Percentiles rank a stretch among this genome's conserved stretches.
Evolutionary conservation across 306 rosid species (phyloP).

Genomic region (Boehmeria nivea): DNA sequence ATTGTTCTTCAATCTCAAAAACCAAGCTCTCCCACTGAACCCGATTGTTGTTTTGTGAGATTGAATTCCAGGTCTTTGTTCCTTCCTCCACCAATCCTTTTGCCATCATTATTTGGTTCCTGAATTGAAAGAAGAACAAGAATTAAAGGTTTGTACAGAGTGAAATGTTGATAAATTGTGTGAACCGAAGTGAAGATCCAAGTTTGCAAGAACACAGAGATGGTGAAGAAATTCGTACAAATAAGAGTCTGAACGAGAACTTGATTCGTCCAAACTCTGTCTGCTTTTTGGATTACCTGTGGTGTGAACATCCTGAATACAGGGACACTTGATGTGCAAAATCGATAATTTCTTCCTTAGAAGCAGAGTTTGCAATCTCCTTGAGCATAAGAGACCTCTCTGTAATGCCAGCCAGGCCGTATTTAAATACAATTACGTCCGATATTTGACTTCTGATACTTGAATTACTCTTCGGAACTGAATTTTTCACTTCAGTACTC

Average conservation of each 20-base stretch:
- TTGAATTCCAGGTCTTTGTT: slow-evolving; percentile 64
- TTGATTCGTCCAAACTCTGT: too few relatives aligned
- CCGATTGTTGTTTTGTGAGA: slow-evolving; percentile 57
- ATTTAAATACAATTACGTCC: slow-evolving; percentile 71
- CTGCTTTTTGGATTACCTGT: slow-evolving; percentile 59
- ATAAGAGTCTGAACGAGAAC: too few relatives aligned
- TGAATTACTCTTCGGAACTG: slow-evolving; percentile 37
- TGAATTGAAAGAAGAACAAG: slow-evolving; percentile 13
- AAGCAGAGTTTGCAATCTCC: slow-evolving; percentile 61
- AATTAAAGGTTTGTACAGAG: background rate
- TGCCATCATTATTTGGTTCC: slow-evolving; percentile 71
- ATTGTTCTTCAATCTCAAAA: slow-evolving; percentile 66
- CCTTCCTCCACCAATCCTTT: slow-evolving; percentile 75
- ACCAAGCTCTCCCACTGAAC: slow-evolving; percentile 66
- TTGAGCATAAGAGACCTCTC: slow-evolving; percentile 85
- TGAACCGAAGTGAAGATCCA: background rate
- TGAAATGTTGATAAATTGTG: background rate
- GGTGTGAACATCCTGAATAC: slow-evolving; percentile 89
- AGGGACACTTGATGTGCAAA: slow-evolving; percentile 66
- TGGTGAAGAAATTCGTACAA: too few relatives aligned
- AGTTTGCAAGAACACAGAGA: background rate
- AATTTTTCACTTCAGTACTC: slow-evolving; percentile 51
- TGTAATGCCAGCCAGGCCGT: slow-evolving; percentile 65
- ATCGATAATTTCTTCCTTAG: slow-evolving; percentile 55
- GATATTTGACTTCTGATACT: slow-evolving; percentile 54